These are phyloP conservation scores for Wickerhamiella australiensis DNA, from an alignment of 805 yeast genomes.

Conservation along the genomic window DNA sequence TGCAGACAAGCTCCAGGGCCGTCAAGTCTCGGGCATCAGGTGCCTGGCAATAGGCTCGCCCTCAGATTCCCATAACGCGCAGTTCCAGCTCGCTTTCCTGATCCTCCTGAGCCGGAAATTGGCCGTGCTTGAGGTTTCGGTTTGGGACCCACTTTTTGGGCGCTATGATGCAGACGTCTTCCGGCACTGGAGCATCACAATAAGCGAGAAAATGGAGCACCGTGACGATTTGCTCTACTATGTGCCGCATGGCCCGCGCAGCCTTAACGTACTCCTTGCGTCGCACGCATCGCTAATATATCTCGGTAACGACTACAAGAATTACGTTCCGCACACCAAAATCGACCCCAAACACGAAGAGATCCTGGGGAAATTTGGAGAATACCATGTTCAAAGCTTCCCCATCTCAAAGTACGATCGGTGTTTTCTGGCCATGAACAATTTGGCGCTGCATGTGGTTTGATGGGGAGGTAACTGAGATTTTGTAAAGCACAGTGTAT, in stretches of 20 bases:
- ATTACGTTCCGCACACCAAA: slow-evolving; percentile 24
- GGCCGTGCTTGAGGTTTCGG: slow-evolving; percentile 29
- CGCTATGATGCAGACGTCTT: slow-evolving; percentile 34
- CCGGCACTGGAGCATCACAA: slow-evolving; percentile 20
- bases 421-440: slow-evolving; percentile 26
- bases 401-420: slow-evolving; percentile 16
- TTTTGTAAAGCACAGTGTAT: too few species aligned
- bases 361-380: slow-evolving; percentile 9
- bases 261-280: slow-evolving; percentile 22
- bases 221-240: slow-evolving; percentile 36
- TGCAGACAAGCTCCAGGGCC: background rate
- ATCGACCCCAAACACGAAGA: slow-evolving; percentile 23
- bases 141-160: slow-evolving; percentile 56
- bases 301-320: slow-evolving; percentile 22
- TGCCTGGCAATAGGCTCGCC: slow-evolving; percentile 69
- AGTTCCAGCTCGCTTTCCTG: slow-evolving; percentile 54
- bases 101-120: slow-evolving; percentile 30
- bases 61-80: slow-evolving; percentile 34
- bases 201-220: slow-evolving; percentile 22
- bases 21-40: slow-evolving; percentile 30
- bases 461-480: background rate
- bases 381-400: slow-evolving; percentile 4
- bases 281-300: slow-evolving; percentile 9
- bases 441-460: slow-evolving; percentile 22
- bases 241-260: slow-evolving; percentile 65